Evolutionary conservation across 2,329 filamentous ascomycete species (phyloP), one percentile per base, ranked within the genome.

Genomic region (Penicillium sp.): DNA sequence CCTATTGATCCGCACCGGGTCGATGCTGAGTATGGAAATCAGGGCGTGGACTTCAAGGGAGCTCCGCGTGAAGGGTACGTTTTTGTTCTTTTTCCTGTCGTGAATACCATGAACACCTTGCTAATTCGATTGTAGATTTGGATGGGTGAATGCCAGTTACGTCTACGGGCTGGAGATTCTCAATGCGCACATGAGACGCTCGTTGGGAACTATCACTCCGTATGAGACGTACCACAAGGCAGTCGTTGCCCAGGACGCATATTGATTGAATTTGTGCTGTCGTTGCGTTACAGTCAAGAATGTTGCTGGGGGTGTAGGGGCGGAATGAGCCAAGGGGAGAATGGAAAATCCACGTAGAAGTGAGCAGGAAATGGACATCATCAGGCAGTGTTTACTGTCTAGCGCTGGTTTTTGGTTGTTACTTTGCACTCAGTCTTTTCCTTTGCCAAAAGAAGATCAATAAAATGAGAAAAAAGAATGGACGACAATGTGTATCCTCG

Each of bases 81-180:
- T 40, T 6, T 21, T 35, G 7, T 25, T 13, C 27, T n/a, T 29
- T 37, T 25, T 50, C 44, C 32, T 40, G 45, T 55, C 29, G 32
- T 57, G 37, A 7, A 37, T 25, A 27, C 16, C 25, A 31, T 57
- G 37, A 7, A 37, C 21, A 27, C 16, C 25, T 41, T 58, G 34
- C 58, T 60, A 56, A 59, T 25, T 51, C 46, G 23, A 41, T 48
- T 54, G 47, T 68, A 96, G 93, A 55, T 99, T 99, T 70, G 94
- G 93, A 50, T 99, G 94, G 94, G 94, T 97, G 68, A 99, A 99
- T 71, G 93, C 94, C 67, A 97, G 92, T 71, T 99, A 96, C 72
- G 89, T 97, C 54, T 95, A 95, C 69, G 94, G 93, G 39, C 80
- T 97, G 57, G 87, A 92, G 62, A 89, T 97, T 63, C 82, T 96